Percentiles rank a stretch among this genome's conserved stretches.
These are phyloP conservation scores for Rosa rugosa DNA, from an alignment of 306 rosid genomes.

Conservation along the genomic window DNA sequence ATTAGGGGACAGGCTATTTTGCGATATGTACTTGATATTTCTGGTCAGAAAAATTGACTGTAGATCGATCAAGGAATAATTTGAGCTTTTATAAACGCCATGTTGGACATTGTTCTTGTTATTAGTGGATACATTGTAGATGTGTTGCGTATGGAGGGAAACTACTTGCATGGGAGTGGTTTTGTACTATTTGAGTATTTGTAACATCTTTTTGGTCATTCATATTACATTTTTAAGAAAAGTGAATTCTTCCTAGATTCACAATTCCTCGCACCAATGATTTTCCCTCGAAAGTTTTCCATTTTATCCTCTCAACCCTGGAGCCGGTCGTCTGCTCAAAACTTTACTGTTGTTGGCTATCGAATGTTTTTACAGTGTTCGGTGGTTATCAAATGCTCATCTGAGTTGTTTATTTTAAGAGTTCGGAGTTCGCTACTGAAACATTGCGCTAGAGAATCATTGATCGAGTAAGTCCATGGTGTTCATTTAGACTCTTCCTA, in stretches of 20 bases:
- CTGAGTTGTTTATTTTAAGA: too few species aligned
- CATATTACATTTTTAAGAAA: not conserved
- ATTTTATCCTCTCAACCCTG: not conserved
- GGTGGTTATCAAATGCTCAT: too few species aligned
- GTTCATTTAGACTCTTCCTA: too few species aligned
- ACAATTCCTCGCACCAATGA: not conserved
- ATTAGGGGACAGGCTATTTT: not conserved
- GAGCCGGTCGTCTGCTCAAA: not conserved
- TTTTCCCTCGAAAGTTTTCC: not conserved
- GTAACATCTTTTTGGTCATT: slow-evolving; percentile 5
- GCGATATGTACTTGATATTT: slow-evolving; percentile 15
- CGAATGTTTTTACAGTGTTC: not conserved
- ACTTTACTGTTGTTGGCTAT: not conserved
- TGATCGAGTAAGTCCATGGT: too few species aligned
- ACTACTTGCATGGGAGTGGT: not conserved
- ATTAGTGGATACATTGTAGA: not conserved
- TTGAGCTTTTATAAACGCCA: slow-evolving; percentile 4
- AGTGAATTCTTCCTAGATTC: not conserved
- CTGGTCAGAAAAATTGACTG: slow-evolving; percentile 11
- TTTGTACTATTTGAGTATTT: not conserved
- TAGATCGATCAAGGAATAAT: slow-evolving; percentile 26
- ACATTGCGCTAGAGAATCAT: too few species aligned
- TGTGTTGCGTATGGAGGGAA: slow-evolving; percentile 8
- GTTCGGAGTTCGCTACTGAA: too few species aligned
- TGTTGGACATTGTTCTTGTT: not conserved